These are phyloP conservation scores for Pythium folliculosum DNA, from an alignment of 352 stramenopile genomes.

Conservation along the genomic window DNA sequence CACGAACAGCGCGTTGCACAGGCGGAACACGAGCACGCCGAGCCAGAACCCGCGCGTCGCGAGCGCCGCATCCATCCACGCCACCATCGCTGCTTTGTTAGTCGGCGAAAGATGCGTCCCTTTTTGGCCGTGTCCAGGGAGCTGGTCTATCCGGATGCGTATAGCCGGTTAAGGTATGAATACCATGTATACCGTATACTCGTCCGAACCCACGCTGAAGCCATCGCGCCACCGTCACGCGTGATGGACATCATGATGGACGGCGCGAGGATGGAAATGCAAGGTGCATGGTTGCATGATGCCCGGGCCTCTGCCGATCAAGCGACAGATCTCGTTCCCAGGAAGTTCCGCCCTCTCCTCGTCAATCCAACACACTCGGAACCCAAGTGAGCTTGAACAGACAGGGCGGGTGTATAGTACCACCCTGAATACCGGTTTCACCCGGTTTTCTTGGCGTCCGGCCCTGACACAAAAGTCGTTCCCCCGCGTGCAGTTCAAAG, in stretches of 20 bases:
- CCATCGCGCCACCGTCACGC: constrained; percentile 4
- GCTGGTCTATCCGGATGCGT: constrained; percentile 12
- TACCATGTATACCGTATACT: constrained; percentile 23
- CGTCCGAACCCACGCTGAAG: constrained; percentile 12
- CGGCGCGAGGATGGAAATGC: background rate
- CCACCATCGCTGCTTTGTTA: constrained; percentile 7
- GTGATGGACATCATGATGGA: constrained; percentile 11
- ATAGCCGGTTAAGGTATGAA: constrained; percentile 1
- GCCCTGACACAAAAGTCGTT: constrained; percentile 15
- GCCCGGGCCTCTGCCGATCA: background rate
- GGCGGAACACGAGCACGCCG: constrained; percentile 56
- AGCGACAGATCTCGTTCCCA: background rate
- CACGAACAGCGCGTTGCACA: constrained; percentile 85
- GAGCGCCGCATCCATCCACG: constrained; percentile 22
- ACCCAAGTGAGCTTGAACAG: background rate
- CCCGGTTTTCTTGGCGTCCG: constrained; percentile 3
- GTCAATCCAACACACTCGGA: background rate
- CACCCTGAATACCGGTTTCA: constrained; percentile 19
- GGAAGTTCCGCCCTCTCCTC: background rate
- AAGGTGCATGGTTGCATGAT: background rate
- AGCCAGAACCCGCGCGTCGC: constrained; percentile 44
- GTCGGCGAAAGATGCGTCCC: background rate
- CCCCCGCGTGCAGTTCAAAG: constrained; percentile 22
- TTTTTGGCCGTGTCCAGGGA: too few relatives aligned
- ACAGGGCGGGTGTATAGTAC: background rate